These are phyloP conservation scores for Suillus brevipes DNA, from an alignment of 768 basidiomycete genomes.

Conservation along the genomic window DNA sequence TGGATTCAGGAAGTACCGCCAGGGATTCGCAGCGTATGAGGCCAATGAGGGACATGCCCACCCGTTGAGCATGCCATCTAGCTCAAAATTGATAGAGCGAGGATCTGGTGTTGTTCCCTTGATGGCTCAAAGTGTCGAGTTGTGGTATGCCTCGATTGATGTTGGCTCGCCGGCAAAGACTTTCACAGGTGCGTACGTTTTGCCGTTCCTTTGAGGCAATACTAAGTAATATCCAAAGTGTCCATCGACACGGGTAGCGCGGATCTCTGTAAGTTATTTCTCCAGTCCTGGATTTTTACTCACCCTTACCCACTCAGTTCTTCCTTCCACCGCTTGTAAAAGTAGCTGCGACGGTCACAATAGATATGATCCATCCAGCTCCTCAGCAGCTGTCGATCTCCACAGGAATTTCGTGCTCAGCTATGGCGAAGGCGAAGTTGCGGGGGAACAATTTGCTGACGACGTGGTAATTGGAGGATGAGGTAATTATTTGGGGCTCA, in stretches of 20 bases:
- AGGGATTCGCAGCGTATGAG: slow-evolving; percentile 44
- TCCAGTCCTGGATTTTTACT: no score
- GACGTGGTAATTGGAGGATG: slow-evolving; percentile 40
- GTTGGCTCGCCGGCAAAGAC: slow-evolving; percentile 48
- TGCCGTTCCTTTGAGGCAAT: background rate
- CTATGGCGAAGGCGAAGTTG: slow-evolving; percentile 41
- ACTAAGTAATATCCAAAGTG: slow-evolving; percentile 27
- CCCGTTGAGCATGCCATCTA: slow-evolving; percentile 24
- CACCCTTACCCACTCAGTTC: slow-evolving; percentile 39
- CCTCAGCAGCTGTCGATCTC: slow-evolving; percentile 34
- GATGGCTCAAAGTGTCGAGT: slow-evolving; percentile 35
- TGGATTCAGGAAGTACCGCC: slow-evolving; percentile 40
- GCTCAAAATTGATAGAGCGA: slow-evolving; percentile 22
- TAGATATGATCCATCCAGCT: slow-evolving; percentile 29
- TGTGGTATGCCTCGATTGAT: slow-evolving; percentile 48
- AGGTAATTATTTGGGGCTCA: slow-evolving; percentile 24
- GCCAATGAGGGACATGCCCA: slow-evolving; percentile 46
- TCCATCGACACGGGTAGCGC: slow-evolving; percentile 53
- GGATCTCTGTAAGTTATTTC: slow-evolving; percentile 34
- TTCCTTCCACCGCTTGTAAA: slow-evolving; percentile 34
- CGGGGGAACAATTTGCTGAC: slow-evolving; percentile 44
- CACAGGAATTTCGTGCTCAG: slow-evolving; percentile 31
- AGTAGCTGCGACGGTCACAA: slow-evolving; percentile 33
- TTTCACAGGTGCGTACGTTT: slow-evolving; percentile 39
- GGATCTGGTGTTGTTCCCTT: slow-evolving; percentile 33